phyloP scores from a whole-genome alignment of 1,284 basidiomycete species.

The Cryptococcus maquisensis region DNA sequence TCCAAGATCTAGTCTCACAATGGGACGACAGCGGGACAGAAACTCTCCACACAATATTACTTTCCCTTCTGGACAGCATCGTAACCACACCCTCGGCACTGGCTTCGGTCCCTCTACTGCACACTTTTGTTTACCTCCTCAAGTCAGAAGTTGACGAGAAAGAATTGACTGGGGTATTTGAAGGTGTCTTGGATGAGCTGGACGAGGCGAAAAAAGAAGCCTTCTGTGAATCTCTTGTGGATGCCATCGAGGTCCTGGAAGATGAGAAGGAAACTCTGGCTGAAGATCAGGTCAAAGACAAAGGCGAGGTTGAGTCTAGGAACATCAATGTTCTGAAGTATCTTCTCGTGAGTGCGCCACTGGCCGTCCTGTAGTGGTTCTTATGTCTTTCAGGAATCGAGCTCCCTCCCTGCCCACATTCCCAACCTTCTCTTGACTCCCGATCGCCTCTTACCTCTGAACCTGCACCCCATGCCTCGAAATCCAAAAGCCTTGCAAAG shows the following conservation, averaged over 20 bases:
- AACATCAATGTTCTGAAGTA: conserved; percentile 21
- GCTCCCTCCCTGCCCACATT: conserved; percentile 19
- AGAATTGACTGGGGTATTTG: conserved; percentile 5
- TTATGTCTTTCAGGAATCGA: conserved; percentile 5
- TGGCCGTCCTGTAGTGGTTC: not conserved
- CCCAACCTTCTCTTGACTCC: conserved; percentile 22
- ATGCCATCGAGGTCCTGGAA: conserved; percentile 21
- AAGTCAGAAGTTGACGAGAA: conserved; percentile 6
- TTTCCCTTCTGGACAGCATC: conserved; percentile 2
- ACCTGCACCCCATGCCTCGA: conserved; percentile 31
- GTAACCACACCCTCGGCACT: conserved; percentile 2
- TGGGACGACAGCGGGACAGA: conserved; percentile 8
- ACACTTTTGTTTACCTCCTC: conserved; percentile 10
- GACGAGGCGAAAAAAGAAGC: conserved; percentile 11
- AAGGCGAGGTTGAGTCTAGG: conserved; percentile 4
- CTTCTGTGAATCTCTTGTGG: conserved; percentile 26
- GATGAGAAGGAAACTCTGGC: conserved; percentile 10
- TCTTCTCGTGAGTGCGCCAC: conserved; percentile 17
- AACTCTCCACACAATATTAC: conserved; percentile 3
- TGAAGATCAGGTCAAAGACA: conserved; percentile 7
- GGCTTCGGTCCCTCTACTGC: conserved; percentile 9
- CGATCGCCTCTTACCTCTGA: conserved; percentile 14
- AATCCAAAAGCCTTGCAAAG: conserved; percentile 23
- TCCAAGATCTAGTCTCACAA: conserved; percentile 8
- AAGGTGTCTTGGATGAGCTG: conserved; percentile 3